Percentiles rank a stretch among this genome's conserved stretches.
phyloP scores from a whole-genome alignment of 345 rosid genomes.

The Euphorbia tirucalli region DNA sequence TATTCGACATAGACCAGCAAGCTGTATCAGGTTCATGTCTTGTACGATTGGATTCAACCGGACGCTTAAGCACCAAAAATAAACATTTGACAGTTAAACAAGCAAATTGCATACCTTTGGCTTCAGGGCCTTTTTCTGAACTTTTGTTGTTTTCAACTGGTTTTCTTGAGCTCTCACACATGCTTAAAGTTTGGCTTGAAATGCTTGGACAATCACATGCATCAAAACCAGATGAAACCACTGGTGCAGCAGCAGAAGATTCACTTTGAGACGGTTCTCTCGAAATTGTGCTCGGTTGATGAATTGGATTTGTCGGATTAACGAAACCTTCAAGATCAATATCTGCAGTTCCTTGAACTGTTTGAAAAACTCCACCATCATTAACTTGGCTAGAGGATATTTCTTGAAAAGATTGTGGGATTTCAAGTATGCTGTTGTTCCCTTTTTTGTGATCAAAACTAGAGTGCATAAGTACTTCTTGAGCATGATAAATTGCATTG shows the following conservation, averaged over 20 bases:
- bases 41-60: no score
- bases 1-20: no score
- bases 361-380: constrained; percentile 23
- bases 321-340: constrained; percentile 48
- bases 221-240: constrained; percentile 57
- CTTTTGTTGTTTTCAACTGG: constrained; percentile 34
- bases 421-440: constrained; percentile 26
- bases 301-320: constrained; percentile 40
- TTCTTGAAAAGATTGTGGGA: constrained; percentile 31
- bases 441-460: constrained; percentile 32
- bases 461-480: constrained; percentile 26
- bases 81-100: neutral
- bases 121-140: constrained; percentile 44
- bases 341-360: constrained; percentile 34
- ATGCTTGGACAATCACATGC: constrained; percentile 57
- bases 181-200: constrained; percentile 47
- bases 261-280: constrained; percentile 62
- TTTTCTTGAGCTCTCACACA: constrained; percentile 57
- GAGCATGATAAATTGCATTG: constrained; percentile 32
- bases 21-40: no score
- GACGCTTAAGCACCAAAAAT: neutral
- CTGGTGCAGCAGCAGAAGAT: constrained; percentile 72
- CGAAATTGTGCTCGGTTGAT: constrained; percentile 42
- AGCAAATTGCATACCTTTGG: constrained; percentile 34
- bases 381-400: constrained; percentile 28